These are phyloP conservation scores for Aspergillus uvarum DNA, from an alignment of 2,329 filamentous ascomycete genomes.

Conservation along the genomic window DNA sequence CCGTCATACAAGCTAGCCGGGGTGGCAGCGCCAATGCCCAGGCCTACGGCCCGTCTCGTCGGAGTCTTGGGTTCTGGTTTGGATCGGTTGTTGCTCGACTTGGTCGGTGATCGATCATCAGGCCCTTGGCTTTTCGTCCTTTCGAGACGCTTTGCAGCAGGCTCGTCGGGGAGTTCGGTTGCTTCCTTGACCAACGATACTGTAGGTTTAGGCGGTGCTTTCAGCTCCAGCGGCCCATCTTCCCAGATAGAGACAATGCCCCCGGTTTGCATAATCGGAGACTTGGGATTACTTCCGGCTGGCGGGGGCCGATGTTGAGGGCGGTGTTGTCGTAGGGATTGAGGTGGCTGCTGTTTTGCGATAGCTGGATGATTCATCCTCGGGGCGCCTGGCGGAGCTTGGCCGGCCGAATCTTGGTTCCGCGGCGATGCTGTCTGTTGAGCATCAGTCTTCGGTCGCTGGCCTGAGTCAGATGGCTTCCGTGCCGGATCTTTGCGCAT, in stretches of 20 bases:
- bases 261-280: constrained; percentile 20
- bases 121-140: constrained; percentile 5
- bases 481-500: constrained; percentile 23
- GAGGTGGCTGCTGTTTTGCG: not conserved
- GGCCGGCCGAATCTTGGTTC: not conserved
- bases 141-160: not conserved
- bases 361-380: not conserved
- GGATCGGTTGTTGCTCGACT: constrained; percentile 15
- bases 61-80: constrained; percentile 29
- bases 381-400: not conserved
- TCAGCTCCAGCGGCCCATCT: constrained; percentile 28
- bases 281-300: constrained; percentile 11
- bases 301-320: constrained; percentile 8
- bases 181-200: constrained; percentile 16
- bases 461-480: constrained; percentile 19
- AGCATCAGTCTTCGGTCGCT: not conserved
- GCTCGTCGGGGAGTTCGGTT: constrained; percentile 13
- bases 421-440: not conserved
- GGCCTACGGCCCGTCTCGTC: constrained; percentile 26
- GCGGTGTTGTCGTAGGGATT: not conserved
- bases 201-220: constrained; percentile 16
- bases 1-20: constrained; percentile 50
- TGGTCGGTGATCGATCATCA: constrained; percentile 17
- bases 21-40: constrained; percentile 37
- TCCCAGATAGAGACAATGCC: constrained; percentile 42